Percentiles rank a stretch among this genome's conserved stretches.
phyloP scores from a whole-genome alignment of 768 basidiomycete species.

The Naganishia kalamii region DNA sequence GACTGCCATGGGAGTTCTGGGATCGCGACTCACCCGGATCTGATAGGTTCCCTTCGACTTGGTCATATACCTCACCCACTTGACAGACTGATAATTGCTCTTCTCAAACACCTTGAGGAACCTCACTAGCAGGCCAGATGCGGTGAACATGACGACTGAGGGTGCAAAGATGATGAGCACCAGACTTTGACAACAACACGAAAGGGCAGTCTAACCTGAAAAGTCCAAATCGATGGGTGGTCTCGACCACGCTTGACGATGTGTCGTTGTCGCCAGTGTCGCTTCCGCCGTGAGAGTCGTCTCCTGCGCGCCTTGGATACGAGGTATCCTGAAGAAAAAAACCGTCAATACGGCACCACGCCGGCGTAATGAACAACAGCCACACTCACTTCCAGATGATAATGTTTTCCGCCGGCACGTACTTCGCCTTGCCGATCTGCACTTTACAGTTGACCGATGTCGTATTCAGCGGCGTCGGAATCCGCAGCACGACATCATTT shows the following conservation, averaged over 20 bases:
- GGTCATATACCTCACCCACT: conserved; percentile 91
- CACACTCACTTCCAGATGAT: conserved; percentile 90
- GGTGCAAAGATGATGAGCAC: background rate
- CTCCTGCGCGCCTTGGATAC: conserved; percentile 89
- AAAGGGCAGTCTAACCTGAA: conserved; percentile 47
- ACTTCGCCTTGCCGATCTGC: conserved; percentile 89
- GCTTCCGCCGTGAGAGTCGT: conserved; percentile 76
- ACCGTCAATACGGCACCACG: background rate
- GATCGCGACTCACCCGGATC: conserved; percentile 69
- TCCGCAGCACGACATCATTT: conserved; percentile 81
- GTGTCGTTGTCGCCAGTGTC: conserved; percentile 76
- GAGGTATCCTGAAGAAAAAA: conserved; percentile 60
- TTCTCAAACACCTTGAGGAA: conserved; percentile 99
- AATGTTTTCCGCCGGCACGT: conserved; percentile 89
- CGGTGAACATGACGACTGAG: conserved; percentile 93
- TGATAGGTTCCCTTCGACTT: conserved; percentile 92
- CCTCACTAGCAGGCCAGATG: conserved; percentile 89
- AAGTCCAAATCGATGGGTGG: conserved; percentile 98
- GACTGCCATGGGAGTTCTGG: too few relatives aligned
- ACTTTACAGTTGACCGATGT: conserved; percentile 88
- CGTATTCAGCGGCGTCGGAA: conserved; percentile 94
- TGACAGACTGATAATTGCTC: conserved; percentile 84
- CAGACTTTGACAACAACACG: background rate
- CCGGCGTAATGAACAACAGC: background rate
- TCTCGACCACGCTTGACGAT: conserved; percentile 91